Base-by-base conservation (phyloP, 768 basidiomycete genomes). In the Mycena chlorophos region DNA sequence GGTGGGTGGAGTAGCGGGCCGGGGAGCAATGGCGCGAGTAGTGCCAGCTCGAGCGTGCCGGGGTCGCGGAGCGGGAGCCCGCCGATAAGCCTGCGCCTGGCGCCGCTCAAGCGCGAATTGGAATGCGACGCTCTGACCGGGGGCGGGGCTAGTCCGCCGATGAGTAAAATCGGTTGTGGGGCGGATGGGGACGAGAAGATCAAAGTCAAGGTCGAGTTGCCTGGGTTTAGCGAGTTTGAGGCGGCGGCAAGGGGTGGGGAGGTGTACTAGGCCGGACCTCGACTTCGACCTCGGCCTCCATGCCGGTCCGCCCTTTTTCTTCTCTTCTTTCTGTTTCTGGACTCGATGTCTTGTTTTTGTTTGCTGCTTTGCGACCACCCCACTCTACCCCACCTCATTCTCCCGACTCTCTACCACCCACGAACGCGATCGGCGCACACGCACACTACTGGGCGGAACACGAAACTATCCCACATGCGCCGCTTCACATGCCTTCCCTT, bases 11-110 rank as follows among this genome's bases (percentile, higher is more conserved):
- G 52, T 52, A 52, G 47, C 39, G 19, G 46, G 13, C 28, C 16
- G 13, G 25, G 48, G 34, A 42, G 46, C 31, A 31, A 30, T 31
- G 42, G 48, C 31, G 28, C 16, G 49, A 49, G 34, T 34, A 57
- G 54, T 29, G 49, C 57, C 17, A 31, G 23, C 27, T 58, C 57
- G 26, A 57, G 57, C 31, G 71, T 76, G 68, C 88, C 89, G 6
- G 75, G 73, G 2, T 88, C 86, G 38, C 74, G 89, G 37, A 76
- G 85, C n/a, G 74, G 74, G 22, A 84, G 82, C 6, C 89, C 89
- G 25, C 89, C 88, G 1, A 90, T 91, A 56, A 83, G 75, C 50
- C 70, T 91, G 3, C 83, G 75, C 50, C 70, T 91, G 3, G 80
- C 89, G 27, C 89, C 89, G 42, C 69, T 91, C 50, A 86, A 86